Evolutionary conservation across 108 stramenopile species (phyloP), one percentile per base, ranked within the genome.

Genomic region (Cylindrotheca closterium): DNA sequence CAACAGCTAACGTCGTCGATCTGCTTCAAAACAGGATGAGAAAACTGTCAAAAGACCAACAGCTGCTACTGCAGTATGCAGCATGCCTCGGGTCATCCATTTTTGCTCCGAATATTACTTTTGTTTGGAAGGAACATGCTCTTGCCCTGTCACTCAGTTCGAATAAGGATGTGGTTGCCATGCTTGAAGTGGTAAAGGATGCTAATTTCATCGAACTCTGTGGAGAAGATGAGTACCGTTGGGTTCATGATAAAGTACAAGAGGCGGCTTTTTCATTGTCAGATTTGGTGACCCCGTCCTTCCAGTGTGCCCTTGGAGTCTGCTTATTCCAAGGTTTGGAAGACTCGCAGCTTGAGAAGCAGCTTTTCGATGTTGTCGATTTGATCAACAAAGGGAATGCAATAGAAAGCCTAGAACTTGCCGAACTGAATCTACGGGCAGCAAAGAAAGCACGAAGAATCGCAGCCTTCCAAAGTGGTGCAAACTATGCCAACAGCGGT

Each of bases 11-110:
- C 57, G 64, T 70, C 3, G 60, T 55, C 4, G 69, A 70, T 23
- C 67, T 83, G 5, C 51, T 79, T 2, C 24, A 67, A 10, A 10
- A 50, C 22, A 79, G 77, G 33, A 68, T 83, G 78, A 60, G 24
- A 2, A 23, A 42, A 3, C 55, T 83, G 0, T 30, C 58, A 2
- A 29, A 4, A 5, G 2, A 51, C n/a, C 19, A 19, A 3, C 22
- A 23, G 17, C 19, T 51, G 46, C 4, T 68, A 23, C 33, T 68
- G 3, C 19, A 56, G 48, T 4, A 56, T 22, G 54, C 65, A 15
- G 53, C 54, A 8, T 67, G 65, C 28, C 27, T 67, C 7, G 65
- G 65, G 15, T 56, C 55, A 5, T 23, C 45, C 2, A 46, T 55
- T 55, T 15, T n/a, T n/a, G n/a, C n/a, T n/a, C n/a, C n/a, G n/a